Evolutionary conservation across 768 basidiomycete genomes (phyloP).

Genomic region (Tricholoma matsutake): DNA sequence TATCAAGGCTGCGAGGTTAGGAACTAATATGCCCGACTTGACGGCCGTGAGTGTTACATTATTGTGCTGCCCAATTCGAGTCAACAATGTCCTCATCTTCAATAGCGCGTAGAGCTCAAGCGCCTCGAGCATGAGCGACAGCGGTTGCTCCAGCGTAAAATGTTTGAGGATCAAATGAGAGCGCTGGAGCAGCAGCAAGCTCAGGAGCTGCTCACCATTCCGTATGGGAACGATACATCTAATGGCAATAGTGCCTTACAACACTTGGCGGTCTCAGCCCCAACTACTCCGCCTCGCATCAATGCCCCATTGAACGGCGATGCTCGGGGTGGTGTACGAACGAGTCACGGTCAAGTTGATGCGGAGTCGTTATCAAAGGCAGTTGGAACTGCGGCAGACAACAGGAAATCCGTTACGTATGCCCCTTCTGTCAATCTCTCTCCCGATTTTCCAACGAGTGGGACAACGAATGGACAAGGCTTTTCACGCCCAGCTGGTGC

Average conservation of each 20-base stretch:
- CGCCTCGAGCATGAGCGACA: conserved; percentile 91
- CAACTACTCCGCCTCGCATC: conserved; percentile 83
- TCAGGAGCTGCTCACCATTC: conserved; percentile 76
- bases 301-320: conserved; percentile 68
- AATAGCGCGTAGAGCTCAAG: conserved; percentile 84
- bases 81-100: not conserved
- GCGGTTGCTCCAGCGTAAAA: conserved; percentile 77
- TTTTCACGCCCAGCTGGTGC: conserved; percentile 71
- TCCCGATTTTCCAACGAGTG: conserved; percentile 54
- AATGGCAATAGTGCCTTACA: conserved; percentile 51
- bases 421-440: conserved; percentile 75
- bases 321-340: conserved; percentile 37
- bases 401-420: conserved; percentile 85
- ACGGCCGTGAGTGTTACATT: conserved; percentile 61
- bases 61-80: not conserved
- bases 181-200: conserved; percentile 89
- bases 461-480: conserved; percentile 44
- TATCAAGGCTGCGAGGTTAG: conserved; percentile 72
- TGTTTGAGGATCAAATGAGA: conserved; percentile 97
- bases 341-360: conserved; percentile 52
- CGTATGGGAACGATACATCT: conserved; percentile 51
- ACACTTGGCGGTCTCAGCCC: conserved; percentile 84
- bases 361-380: conserved; percentile 64
- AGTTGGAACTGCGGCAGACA: conserved; percentile 67
- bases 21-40: conserved; percentile 84